Percentiles rank a stretch among this genome's conserved stretches.
phyloP scores from a whole-genome alignment of 2,329 filamentous ascomycete genomes.

The Phialophora verrucosa region DNA sequence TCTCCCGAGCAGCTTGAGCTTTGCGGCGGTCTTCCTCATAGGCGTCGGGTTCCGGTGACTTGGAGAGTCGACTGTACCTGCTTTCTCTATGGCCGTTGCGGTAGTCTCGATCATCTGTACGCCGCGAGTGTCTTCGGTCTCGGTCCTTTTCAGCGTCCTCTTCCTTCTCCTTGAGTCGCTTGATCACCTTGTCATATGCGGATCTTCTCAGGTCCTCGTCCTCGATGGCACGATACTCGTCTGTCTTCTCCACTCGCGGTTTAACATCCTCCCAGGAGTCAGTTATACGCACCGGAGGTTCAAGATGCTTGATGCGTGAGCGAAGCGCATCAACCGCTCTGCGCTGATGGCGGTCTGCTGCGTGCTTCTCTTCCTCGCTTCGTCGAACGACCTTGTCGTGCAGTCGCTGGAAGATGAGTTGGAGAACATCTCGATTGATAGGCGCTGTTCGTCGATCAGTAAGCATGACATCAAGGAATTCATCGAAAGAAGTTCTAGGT shows the following conservation, averaged over 20 bases:
- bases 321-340: constrained; percentile 83
- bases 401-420: constrained; percentile 83
- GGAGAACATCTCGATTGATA: constrained; percentile 79
- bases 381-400: constrained; percentile 84
- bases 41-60: constrained; percentile 87
- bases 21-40: constrained; percentile 96
- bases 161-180: constrained; percentile 88
- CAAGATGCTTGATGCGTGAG: constrained; percentile 84
- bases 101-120: constrained; percentile 66
- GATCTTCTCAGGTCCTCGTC: constrained; percentile 81
- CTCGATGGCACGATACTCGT: constrained; percentile 82
- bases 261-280: constrained; percentile 92
- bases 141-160: constrained; percentile 73
- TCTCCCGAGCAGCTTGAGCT: constrained; percentile 90
- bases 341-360: constrained; percentile 83
- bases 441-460: constrained; percentile 86
- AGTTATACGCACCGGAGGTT: constrained; percentile 75
- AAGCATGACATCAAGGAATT: constrained; percentile 81
- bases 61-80: constrained; percentile 66
- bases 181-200: constrained; percentile 91
- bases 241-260: constrained; percentile 75
- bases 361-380: constrained; percentile 80
- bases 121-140: constrained; percentile 60
- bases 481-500: constrained; percentile 82
- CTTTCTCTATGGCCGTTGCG: constrained; percentile 49